Evolutionary conservation across 176 grass and related monocot species (phyloP).

Genomic region (Echinochloa phyllopogon): DNA sequence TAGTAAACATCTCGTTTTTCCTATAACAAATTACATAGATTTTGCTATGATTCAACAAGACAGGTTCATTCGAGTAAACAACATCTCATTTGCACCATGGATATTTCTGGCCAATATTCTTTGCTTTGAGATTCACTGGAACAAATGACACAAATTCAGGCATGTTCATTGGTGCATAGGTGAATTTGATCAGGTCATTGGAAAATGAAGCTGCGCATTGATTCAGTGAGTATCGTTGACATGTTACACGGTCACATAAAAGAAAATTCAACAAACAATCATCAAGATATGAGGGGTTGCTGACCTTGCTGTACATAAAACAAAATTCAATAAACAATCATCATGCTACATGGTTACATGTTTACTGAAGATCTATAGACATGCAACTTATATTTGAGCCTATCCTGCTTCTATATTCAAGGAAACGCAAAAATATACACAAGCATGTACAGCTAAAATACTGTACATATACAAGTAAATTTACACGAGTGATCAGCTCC

Average conservation of each 20-base stretch:
- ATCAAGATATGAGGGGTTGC: no score
- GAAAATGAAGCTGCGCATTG: not conserved
- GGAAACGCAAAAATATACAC: conserved; percentile 28
- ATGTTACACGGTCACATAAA: not conserved
- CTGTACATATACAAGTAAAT: conserved; percentile 45
- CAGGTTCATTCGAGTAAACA: no score
- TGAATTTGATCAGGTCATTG: not conserved
- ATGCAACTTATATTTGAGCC: not conserved
- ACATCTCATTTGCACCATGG: not conserved
- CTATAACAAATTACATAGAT: no score
- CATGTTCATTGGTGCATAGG: no score
- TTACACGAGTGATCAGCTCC: conserved; percentile 34
- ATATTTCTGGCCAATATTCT: not conserved
- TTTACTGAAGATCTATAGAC: conserved; percentile 11
- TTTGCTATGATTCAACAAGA: no score
- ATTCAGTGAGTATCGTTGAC: no score
- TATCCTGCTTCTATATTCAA: conserved; percentile 2
- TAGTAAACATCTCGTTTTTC: no score
- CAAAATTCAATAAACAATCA: conserved; percentile 24
- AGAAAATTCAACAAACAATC: conserved; percentile 25
- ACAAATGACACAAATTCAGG: no score
- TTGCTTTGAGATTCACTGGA: no score
- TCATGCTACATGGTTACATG: not conserved
- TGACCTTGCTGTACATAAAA: no score
- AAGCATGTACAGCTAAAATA: not conserved